Evolutionary conservation across 176 grass and related monocot species (phyloP).

Genomic region (Echinochloa phyllopogon): DNA sequence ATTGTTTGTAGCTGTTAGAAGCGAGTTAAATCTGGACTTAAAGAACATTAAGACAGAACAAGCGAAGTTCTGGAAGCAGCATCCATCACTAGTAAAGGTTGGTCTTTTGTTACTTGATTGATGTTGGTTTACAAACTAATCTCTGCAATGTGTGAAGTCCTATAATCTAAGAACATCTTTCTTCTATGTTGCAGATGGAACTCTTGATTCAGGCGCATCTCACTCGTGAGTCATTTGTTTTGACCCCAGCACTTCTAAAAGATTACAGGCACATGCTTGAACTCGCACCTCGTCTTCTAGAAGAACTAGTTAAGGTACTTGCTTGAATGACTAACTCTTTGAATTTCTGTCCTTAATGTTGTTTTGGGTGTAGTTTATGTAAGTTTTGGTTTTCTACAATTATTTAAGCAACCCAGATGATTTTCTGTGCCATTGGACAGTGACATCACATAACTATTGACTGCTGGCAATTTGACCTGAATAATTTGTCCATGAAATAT

Average conservation of each 20-base stretch:
- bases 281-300: slow-evolving; percentile 96
- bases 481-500: slow-evolving; percentile 11
- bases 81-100: slow-evolving; percentile 97
- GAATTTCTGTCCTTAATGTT: background rate
- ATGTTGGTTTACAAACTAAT: slow-evolving; percentile 19
- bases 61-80: slow-evolving; percentile 99
- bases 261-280: slow-evolving; percentile 98
- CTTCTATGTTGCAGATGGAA: slow-evolving; percentile 77
- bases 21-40: slow-evolving; percentile 96
- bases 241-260: slow-evolving; percentile 72
- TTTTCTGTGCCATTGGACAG: background rate
- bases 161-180: background rate
- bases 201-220: slow-evolving; percentile 95
- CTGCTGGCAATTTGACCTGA: slow-evolving; percentile 2
- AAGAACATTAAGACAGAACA: slow-evolving; percentile 97
- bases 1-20: slow-evolving; percentile 93
- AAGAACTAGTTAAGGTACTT: slow-evolving; percentile 90
- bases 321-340: slow-evolving; percentile 21
- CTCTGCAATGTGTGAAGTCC: slow-evolving; percentile 8
- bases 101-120: slow-evolving; percentile 24
- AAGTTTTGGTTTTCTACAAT: background rate
- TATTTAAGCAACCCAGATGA: background rate
- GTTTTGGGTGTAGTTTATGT: background rate
- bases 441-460: background rate
- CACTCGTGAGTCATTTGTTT: slow-evolving; percentile 68